Conservation (phyloP, 345 rosid genomes). For the Lepidium africanum region DNA sequence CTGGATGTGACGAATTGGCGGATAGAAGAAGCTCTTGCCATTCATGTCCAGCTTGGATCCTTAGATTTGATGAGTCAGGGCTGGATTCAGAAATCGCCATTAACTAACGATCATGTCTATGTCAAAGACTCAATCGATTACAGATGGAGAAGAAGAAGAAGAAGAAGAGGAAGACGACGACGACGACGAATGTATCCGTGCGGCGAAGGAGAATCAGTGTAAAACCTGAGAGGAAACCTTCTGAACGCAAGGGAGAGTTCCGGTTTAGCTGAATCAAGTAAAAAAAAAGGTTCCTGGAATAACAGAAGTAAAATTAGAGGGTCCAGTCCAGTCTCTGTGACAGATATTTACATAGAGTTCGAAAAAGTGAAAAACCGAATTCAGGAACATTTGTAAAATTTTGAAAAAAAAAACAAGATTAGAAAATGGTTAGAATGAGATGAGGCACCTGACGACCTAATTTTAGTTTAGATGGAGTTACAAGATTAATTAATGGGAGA, state of each 20-base stretch:
- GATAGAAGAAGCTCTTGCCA: conserved; percentile 54
- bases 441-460: conserved; percentile 17
- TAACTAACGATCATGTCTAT: conserved; percentile 24
- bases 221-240: conserved; percentile 7
- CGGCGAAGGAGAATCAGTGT: conserved; percentile 13
- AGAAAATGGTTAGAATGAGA: conserved; percentile 3
- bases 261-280: neutral
- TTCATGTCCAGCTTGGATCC: conserved; percentile 45
- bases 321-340: neutral
- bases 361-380: neutral
- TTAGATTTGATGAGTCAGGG: neutral
- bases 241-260: neutral
- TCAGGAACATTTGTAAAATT: neutral
- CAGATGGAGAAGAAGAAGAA: neutral
- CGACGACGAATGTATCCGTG: neutral
- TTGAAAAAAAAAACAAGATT: neutral
- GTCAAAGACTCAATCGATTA: neutral
- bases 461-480: conserved; percentile 2
- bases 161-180: neutral
- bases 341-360: neutral
- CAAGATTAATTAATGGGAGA: neutral
- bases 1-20: conserved; percentile 38
- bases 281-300: neutral
- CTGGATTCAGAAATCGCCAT: conserved; percentile 27
- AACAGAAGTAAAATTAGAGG: neutral